Evolutionary conservation across 1,139 yeast genomes (phyloP), one percentile per base, ranked within the genome.

Genomic region (Pneumocystis oryctolagi): DNA sequence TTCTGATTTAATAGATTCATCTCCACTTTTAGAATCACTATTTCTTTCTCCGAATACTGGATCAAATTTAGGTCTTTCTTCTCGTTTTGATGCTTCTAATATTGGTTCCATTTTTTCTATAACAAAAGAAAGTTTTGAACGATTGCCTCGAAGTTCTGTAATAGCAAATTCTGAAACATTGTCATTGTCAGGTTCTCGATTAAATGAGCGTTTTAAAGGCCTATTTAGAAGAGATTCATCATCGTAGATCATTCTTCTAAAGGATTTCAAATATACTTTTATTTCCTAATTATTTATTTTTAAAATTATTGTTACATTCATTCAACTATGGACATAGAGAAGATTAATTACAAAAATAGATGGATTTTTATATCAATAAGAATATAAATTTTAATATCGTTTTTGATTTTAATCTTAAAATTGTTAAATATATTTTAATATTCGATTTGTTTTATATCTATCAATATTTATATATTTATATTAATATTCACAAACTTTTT

Each of bases 1-100:
- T 57, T 18, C 59, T 2, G 42, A 57, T 57, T 57, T 57, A n/a
- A 57, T 57, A 35, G 59, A 57, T 18, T 57, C 59, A 20, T 57
- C 59, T 9, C 3, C 59, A 25, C 32, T 57, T 35, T 39, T 57
- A 16, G 42, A 35, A 30, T 28, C 37, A 20, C n/a, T 57, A 12
- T 5, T 39, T 57, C 18, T 57, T n/a, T 35, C 59, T 39, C 30
- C 59, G 30, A 35, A 47, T 4, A 9, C 55, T 8, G 55, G 55
- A 12, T 3, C 55, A 47, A 47, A 20, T 47, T 25, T 25, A 25
- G 16, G 31, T 25, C 31, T 47, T 47, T 20, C 55, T n/a, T 47
- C 28, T 47, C 30, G 31, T 47, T 47, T 47, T 25, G 55, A 47
- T 47, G n/a, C 55, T 47, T 47, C 55, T 47, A 47, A 47, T 47